Evolutionary conservation across 257 asterid species (phyloP), one percentile per base, ranked within the genome.

Genomic region (Oldenlandia corymbosa): DNA sequence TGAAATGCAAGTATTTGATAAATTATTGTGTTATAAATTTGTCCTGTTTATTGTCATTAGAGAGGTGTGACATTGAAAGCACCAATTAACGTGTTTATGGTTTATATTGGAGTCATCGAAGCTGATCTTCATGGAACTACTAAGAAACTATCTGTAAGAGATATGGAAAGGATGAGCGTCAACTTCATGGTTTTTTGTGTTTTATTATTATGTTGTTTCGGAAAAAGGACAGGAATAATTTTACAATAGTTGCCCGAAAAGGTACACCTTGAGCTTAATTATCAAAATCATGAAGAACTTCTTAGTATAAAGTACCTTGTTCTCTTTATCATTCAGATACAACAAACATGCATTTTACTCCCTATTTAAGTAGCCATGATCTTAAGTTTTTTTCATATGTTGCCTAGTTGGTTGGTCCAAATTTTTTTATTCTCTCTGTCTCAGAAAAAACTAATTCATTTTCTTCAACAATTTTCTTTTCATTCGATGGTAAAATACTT

Each of bases 21-120:
- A 47, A 20, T 47, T 58, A 45, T 58, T 34, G 53, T 47, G 8
- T 23, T 31, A 26, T 57, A 47, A 46, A 18, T 58, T 48, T 58
- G 58, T 58, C 28, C 32, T 31, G 30, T 37, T 67, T 8, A 10
- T 5, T 58, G 21, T 5, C 31, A 27, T 7, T n/a, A 18, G 12
- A 18, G 4, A 18, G 16, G 62, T 26, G n/a, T 24, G 45, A 24
- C 30, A n/a, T 28, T 30, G 43, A 54, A 43, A 26, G 43, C 70
- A 41, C 17, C 57, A 26, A 34, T 39, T 1, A 13, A 28, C 4
- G 10, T 56, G 3, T n/a, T 31, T 18, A 57, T 18, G 13, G 47
- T 26, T 58, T 36, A 37, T 21, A 20, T 36, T 21, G 23, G 4
- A 10, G n/a, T 59, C 47, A 57, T n/a, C 5, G 12, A 26, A n/a